These are phyloP conservation scores for Cryphonectria carpinicola DNA, from an alignment of 2,329 filamentous ascomycete genomes.

Conservation along the genomic window DNA sequence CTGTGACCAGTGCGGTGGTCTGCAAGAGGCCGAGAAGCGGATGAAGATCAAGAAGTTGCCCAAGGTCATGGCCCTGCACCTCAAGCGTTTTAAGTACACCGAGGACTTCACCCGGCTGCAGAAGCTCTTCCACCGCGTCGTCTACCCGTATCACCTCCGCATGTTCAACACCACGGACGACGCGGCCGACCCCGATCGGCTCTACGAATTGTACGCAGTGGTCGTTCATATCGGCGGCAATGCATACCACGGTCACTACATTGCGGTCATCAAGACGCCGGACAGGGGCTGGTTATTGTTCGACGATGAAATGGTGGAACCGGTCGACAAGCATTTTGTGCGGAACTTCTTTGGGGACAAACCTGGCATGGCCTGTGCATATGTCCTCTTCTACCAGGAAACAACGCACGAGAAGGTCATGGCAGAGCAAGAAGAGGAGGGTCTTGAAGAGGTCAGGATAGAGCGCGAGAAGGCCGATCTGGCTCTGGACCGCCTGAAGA, in stretches of 20 bases:
- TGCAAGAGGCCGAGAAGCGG: constrained; percentile 97
- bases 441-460: constrained; percentile 63
- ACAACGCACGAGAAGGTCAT: constrained; percentile 70
- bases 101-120: constrained; percentile 92
- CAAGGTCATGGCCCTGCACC: constrained; percentile 85
- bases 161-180: constrained; percentile 98
- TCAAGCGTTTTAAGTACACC: constrained; percentile 98
- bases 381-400: constrained; percentile 97
- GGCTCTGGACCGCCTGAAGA: constrained; percentile 41
- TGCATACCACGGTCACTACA: constrained; percentile 96
- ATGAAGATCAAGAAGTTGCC: constrained; percentile 99
- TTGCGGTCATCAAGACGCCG: constrained; percentile 96
- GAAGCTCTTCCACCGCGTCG: constrained; percentile 94
- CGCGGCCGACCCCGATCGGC: constrained; percentile 85
- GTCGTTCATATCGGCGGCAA: constrained; percentile 97
- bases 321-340: constrained; percentile 94
- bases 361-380: constrained; percentile 88
- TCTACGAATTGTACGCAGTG: constrained; percentile 96
- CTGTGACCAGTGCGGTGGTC: constrained; percentile 92
- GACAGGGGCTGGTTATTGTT: constrained; percentile 96
- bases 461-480: constrained; percentile 61
- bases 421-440: constrained; percentile 84
- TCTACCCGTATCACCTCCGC: constrained; percentile 94
- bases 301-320: constrained; percentile 98
- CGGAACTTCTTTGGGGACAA: constrained; percentile 97